A percentile compares a stretch with the other conserved stretches of the same genome.
Conservation (phyloP, 176 grass and related monocot species). For the Carex pumila region DNA sequence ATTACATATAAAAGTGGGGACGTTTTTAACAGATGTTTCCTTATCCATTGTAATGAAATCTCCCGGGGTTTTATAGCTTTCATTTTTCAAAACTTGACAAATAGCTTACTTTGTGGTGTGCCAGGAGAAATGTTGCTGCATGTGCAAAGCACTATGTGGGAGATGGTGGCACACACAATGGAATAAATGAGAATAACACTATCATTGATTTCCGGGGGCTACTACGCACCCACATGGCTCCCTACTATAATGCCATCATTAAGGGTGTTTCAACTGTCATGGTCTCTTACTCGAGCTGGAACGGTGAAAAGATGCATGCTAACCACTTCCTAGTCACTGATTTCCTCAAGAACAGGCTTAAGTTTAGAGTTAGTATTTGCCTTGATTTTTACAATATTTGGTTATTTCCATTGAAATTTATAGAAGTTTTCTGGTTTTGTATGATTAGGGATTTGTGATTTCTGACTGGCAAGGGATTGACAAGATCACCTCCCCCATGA, state of each 20-base stretch:
- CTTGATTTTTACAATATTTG: background rate
- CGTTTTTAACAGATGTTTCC: background rate
- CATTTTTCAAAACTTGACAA: background rate
- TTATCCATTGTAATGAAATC: background rate
- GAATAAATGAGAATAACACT: conserved; percentile 15
- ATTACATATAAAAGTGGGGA: background rate
- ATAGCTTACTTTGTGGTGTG: background rate
- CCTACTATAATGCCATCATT: conserved; percentile 22
- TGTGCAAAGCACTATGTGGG: conserved; percentile 18
- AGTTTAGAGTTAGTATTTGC: conserved; percentile 19
- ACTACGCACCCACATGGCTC: conserved; percentile 10
- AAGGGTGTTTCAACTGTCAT: conserved; percentile 24
- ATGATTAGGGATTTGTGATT: conserved; percentile 24
- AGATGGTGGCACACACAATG: conserved; percentile 21
- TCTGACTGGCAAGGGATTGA: conserved; percentile 22
- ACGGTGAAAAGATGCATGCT: conserved; percentile 29
- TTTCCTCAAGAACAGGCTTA: conserved; percentile 18
- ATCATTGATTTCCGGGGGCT: conserved; percentile 9
- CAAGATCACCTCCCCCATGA: conserved; percentile 27
- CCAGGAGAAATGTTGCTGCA: conserved; percentile 13
- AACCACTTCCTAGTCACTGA: background rate
- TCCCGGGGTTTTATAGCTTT: background rate
- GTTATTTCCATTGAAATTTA: conserved; percentile 4
- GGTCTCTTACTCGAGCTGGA: conserved; percentile 31
- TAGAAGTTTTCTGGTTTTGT: background rate